Percentiles rank a stretch among this genome's conserved stretches.
phyloP scores from a whole-genome alignment of 306 rosid species.

The Elaeagnus macrophylla region DNA sequence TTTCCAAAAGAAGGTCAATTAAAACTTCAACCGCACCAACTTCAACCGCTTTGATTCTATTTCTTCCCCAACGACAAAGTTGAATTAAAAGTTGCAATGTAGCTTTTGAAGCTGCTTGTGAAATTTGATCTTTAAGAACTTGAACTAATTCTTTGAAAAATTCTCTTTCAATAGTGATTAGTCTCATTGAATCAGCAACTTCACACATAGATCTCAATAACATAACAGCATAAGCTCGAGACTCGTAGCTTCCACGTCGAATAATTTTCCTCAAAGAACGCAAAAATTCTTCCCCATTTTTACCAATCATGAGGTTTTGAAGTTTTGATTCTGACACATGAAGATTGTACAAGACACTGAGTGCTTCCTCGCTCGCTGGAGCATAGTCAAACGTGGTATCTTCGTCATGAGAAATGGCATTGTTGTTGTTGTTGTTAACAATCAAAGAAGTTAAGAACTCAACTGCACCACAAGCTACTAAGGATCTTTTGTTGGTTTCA shows the following conservation, averaged over 20 bases:
- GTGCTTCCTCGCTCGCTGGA: slow-evolving; percentile 41
- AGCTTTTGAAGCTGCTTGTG: slow-evolving; percentile 47
- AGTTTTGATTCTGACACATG: slow-evolving; percentile 34
- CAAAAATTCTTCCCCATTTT: slow-evolving; percentile 30
- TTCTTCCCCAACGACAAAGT: slow-evolving; percentile 45
- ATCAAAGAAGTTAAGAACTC: slow-evolving; percentile 43
- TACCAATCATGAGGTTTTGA: slow-evolving; percentile 13
- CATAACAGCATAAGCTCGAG: slow-evolving; percentile 51
- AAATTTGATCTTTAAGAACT: slow-evolving; percentile 42
- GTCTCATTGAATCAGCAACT: slow-evolving; percentile 22
- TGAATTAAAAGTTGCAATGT: slow-evolving; percentile 36
- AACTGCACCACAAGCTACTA: slow-evolving; percentile 51
- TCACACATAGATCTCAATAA: slow-evolving; percentile 46
- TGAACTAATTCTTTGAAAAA: slow-evolving; percentile 39
- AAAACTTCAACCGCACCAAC: slow-evolving; percentile 49
- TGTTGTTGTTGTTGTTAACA: slow-evolving; percentile 5
- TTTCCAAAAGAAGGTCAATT: slow-evolving; percentile 48
- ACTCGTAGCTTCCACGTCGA: slow-evolving; percentile 49
- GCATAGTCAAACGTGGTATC: neutral
- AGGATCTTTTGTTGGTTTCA: slow-evolving; percentile 43
- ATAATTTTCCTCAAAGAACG: slow-evolving; percentile 32
- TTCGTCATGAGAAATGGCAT: neutral
- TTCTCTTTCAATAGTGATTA: slow-evolving; percentile 21
- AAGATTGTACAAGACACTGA: slow-evolving; percentile 39
- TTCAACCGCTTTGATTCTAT: slow-evolving; percentile 49